Evolutionary conservation across 768 basidiomycete species (phyloP).

Genomic region (Infundibulicybe gibba): DNA sequence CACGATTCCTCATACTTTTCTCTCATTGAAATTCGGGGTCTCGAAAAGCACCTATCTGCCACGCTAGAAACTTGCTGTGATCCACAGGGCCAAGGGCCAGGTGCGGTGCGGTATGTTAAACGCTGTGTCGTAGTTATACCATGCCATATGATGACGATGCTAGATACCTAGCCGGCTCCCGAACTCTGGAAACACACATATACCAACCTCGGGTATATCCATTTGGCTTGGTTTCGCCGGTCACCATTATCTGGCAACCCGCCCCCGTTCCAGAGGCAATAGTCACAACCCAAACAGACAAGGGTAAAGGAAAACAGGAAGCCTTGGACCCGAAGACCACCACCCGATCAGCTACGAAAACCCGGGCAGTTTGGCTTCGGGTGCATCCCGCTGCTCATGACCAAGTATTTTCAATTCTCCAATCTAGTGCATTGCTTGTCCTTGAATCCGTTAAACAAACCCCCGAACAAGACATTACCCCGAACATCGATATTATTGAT

Average conservation of each 20-base stretch:
- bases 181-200: constrained; percentile 61
- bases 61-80: constrained; percentile 60
- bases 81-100: constrained; percentile 56
- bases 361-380: constrained; percentile 67
- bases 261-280: constrained; percentile 4
- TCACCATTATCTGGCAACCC: constrained; percentile 73
- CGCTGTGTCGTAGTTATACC: not conserved
- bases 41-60: constrained; percentile 46
- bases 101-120: constrained; percentile 50
- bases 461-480: constrained; percentile 15
- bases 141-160: not conserved
- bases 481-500: constrained; percentile 65
- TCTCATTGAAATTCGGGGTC: constrained; percentile 70
- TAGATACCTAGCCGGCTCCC: constrained; percentile 66
- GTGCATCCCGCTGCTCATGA: constrained; percentile 74
- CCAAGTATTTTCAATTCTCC: constrained; percentile 50
- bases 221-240: constrained; percentile 63
- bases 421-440: constrained; percentile 43
- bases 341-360: constrained; percentile 5
- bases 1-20: constrained; percentile 89
- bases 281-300: constrained; percentile 5
- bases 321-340: constrained; percentile 7
- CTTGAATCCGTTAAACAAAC: constrained; percentile 33
- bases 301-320: constrained; percentile 26
- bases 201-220: constrained; percentile 69